Percentiles rank a stretch among this genome's conserved stretches.
Conservation (phyloP, 495 filamentous ascomycete species). For the Tirmania nivea region DNA sequence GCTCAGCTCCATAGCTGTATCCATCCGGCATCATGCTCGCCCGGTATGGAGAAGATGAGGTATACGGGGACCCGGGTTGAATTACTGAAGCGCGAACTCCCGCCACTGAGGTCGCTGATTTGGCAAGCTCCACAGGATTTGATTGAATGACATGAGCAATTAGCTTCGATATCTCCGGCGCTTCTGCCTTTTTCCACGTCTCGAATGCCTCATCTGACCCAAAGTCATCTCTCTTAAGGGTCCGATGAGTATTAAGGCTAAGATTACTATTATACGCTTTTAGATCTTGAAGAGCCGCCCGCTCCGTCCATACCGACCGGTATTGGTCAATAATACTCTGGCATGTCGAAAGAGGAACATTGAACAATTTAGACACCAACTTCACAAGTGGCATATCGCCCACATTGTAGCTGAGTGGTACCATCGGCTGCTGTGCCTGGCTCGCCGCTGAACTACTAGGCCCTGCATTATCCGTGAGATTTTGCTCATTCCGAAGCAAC, state of each 20-base stretch:
- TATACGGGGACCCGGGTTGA: background rate
- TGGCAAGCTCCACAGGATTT: conserved; percentile 59
- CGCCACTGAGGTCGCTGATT: conserved; percentile 15
- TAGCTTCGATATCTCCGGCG: conserved; percentile 66
- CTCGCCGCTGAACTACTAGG: conserved; percentile 23
- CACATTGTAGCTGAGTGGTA: conserved; percentile 69
- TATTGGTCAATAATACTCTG: conserved; percentile 72
- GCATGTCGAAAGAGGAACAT: conserved; percentile 46
- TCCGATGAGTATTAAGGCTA: conserved; percentile 54
- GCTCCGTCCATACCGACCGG: conserved; percentile 66
- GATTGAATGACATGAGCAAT: conserved; percentile 73
- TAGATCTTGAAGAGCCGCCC: conserved; percentile 70
- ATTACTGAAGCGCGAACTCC: background rate
- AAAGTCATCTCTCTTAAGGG: conserved; percentile 67
- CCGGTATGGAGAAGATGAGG: conserved; percentile 2
- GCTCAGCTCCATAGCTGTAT: conserved; percentile 46
- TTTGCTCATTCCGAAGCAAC: conserved; percentile 84
- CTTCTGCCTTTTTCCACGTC: conserved; percentile 69
- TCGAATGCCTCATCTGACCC: conserved; percentile 78
- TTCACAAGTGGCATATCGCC: conserved; percentile 94
- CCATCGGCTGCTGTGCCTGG: conserved; percentile 41
- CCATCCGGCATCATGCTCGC: conserved; percentile 18
- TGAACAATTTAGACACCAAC: conserved; percentile 65
- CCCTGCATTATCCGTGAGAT: conserved; percentile 34
- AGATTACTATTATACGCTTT: conserved; percentile 82